Percentiles rank a stretch among this genome's conserved stretches.
phyloP scores from a whole-genome alignment of 805 yeast species.

The Torulaspora franciscae region DNA sequence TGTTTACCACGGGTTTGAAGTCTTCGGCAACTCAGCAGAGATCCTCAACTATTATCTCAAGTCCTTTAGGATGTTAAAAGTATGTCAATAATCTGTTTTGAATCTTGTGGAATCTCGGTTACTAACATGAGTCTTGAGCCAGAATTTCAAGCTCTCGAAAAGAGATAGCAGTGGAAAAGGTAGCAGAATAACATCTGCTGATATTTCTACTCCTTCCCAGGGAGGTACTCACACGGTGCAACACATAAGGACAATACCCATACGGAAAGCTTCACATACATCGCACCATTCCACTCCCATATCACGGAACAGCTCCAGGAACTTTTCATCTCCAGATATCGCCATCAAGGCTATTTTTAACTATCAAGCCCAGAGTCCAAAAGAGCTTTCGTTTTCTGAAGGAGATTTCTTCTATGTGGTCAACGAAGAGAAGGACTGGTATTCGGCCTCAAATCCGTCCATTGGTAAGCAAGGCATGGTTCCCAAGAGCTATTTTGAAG shows the following conservation, averaged over 20 bases:
- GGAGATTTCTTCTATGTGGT: constrained; percentile 89
- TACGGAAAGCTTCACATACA: constrained; percentile 15
- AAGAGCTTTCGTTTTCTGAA: constrained; percentile 68
- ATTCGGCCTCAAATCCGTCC: constrained; percentile 83
- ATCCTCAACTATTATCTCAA: not conserved
- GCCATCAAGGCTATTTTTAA: constrained; percentile 79
- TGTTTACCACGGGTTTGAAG: not conserved
- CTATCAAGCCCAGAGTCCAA: constrained; percentile 73
- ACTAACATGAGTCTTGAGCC: constrained; percentile 6
- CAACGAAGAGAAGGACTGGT: constrained; percentile 67
- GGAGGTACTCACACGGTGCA: constrained; percentile 20
- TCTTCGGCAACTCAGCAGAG: not conserved
- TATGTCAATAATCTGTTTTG: constrained; percentile 5
- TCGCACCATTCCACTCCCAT: constrained; percentile 18
- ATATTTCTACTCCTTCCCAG: constrained; percentile 34
- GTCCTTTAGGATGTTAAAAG: constrained; percentile 9
- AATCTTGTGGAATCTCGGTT: not conserved
- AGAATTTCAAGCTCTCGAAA: constrained; percentile 31
- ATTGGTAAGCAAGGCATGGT: constrained; percentile 77
- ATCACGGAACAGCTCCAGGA: constrained; percentile 15
- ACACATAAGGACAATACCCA: constrained; percentile 28
- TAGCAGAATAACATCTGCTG: constrained; percentile 34
- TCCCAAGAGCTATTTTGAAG: constrained; percentile 79
- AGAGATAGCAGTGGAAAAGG: constrained; percentile 28
- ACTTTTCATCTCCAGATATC: constrained; percentile 51